These are phyloP conservation scores for Ochromonas danica DNA, from an alignment of 108 stramenopile species.

Conservation along the genomic window DNA sequence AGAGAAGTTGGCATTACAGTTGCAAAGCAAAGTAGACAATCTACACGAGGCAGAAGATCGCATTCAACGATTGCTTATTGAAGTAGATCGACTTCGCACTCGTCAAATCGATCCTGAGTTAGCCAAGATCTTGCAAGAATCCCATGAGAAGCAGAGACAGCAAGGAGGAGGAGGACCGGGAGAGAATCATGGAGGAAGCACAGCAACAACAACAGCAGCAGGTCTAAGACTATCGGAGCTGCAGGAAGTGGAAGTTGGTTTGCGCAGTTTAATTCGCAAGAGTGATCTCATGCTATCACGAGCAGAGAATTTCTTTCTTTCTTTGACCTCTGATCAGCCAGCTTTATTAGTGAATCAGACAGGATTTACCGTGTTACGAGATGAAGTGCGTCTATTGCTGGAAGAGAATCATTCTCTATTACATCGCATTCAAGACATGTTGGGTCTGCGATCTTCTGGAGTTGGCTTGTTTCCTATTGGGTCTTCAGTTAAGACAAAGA, in stretches of 20 bases:
- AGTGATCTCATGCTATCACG: constrained; percentile 15
- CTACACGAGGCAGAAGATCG: constrained; percentile 2
- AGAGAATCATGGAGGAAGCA: constrained; percentile 15
- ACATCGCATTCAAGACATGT: background rate
- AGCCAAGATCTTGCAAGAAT: constrained; percentile 25
- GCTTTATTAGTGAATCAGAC: constrained; percentile 16
- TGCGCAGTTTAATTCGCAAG: constrained; percentile 15
- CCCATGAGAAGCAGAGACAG: constrained; percentile 8
- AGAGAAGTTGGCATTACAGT: constrained; percentile 15
- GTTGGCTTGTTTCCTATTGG: no score
- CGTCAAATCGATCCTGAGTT: constrained; percentile 28
- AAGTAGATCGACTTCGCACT: constrained; percentile 25
- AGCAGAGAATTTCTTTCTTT: constrained; percentile 17
- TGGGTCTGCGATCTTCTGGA: no score
- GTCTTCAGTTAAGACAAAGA: no score
- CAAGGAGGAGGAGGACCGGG: constrained; percentile 12
- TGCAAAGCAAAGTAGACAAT: constrained; percentile 16
- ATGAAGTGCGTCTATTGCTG: constrained; percentile 15
- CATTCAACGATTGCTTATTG: background rate
- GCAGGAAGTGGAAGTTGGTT: constrained; percentile 14
- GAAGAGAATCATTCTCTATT: constrained; percentile 17
- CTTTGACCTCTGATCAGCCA: constrained; percentile 14
- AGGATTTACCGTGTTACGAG: constrained; percentile 15
- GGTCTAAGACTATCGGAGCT: constrained; percentile 14
- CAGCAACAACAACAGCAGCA: constrained; percentile 9